Evolutionary conservation across 148 eudicot species (phyloP).

Genomic region (Rheum nobile): DNA sequence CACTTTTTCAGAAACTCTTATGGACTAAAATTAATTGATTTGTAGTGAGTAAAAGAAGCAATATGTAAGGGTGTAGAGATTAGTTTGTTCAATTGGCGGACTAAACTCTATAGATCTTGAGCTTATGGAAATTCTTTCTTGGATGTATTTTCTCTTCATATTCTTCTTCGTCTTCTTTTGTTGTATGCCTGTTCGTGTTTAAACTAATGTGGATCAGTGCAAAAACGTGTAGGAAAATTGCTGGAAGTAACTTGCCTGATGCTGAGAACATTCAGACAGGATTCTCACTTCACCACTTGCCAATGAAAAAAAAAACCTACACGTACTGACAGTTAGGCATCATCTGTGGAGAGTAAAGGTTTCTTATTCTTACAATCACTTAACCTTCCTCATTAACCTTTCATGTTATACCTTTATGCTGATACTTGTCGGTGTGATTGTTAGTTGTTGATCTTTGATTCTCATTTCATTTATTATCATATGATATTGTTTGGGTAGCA

Average conservation of each 20-base stretch:
- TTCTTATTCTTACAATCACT: neutral
- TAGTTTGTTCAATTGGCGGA: too few species aligned
- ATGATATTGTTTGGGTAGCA: neutral
- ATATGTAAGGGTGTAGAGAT: too few species aligned
- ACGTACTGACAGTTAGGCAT: neutral
- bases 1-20: too few species aligned
- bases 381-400: neutral
- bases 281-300: constrained; percentile 5
- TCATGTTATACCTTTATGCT: neutral
- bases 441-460: neutral
- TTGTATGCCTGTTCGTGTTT: neutral
- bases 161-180: neutral
- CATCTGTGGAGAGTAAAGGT: neutral
- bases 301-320: neutral
- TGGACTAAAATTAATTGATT: too few species aligned
- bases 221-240: constrained; percentile 9
- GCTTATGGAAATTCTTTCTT: neutral
- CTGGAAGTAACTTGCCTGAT: constrained; percentile 11
- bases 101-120: too few species aligned
- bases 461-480: neutral
- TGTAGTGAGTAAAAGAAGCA: too few species aligned
- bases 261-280: constrained; percentile 6
- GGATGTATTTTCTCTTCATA: neutral
- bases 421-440: neutral
- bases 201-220: neutral